Conservation (phyloP, 163 green algal genomes). For the Trebouxia gelatinosa region DNA sequence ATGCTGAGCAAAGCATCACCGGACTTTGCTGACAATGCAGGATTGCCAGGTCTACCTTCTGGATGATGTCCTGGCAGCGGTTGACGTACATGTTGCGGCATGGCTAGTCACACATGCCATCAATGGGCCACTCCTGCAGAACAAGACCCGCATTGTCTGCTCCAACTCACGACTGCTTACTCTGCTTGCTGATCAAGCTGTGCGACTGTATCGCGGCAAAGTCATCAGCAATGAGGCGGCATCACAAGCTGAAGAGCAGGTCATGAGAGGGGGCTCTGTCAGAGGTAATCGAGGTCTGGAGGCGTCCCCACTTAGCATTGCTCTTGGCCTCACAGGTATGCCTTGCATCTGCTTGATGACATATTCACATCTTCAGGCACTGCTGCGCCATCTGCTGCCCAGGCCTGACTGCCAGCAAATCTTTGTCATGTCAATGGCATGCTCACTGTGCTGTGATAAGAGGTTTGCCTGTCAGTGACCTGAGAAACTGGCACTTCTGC, state of each 20-base stretch:
- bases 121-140: conserved; percentile 40
- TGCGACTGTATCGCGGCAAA: conserved; percentile 49
- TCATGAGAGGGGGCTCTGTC: not conserved
- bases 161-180: conserved; percentile 60
- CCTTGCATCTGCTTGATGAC: not conserved
- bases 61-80: conserved; percentile 72
- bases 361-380: not conserved
- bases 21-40: not conserved
- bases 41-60: conserved; percentile 59
- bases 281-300: not conserved
- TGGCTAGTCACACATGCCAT: conserved; percentile 45
- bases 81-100: conserved; percentile 57
- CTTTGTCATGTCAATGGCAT: not conserved
- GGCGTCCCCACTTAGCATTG: not conserved
- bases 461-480: not conserved
- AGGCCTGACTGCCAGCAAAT: not conserved
- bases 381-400: not conserved
- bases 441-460: not conserved
- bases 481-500: not conserved
- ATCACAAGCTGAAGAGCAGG: not conserved
- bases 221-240: not conserved
- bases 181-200: conserved; percentile 46
- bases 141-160: conserved; percentile 49
- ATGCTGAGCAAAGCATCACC: too few species aligned
- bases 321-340: conserved; percentile 6